Base-by-base conservation (phyloP, 345 rosid species). In the Eucalyptus regnans region DNA sequence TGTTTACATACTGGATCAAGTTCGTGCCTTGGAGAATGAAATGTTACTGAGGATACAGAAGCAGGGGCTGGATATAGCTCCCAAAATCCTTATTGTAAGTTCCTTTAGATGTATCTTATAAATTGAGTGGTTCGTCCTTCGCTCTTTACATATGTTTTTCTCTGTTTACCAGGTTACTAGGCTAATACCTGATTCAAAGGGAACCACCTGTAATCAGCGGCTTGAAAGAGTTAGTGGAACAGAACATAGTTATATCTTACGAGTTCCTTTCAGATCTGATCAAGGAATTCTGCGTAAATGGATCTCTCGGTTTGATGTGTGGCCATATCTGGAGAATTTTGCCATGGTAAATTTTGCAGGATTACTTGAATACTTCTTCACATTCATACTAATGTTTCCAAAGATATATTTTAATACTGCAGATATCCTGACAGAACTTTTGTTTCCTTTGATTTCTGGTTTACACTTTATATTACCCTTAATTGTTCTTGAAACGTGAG, bases 1-100 rank as follows among this genome's bases (percentile, higher is more conserved):
- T 92, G 99, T 98, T 80, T 98, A 98, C 91, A 98, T 98, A 90
- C 92, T 98, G 90, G 99, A 98, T 92, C 99, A 98, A 96, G 99
- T 98, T 37, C 99, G 99, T 52, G 99, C 99, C 50, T 88, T 98
- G 88, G 99, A 98, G 93, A 93, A 91, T 50, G 98, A 97, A 94
- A 98, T 98, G 99, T 93, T 96, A 58, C 90, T 93, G 88, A 95
- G 98, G 89, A 98, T 97, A 91, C 90, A 94, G 95, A 95, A 92
- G 90, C 99, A 97, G 90, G 99, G 99, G 79, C 90, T 98, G 91
- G 97, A 96, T 91, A 89, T 98, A 86, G 92, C 94, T 90, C 99
- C 99, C 33, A 95, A 91, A 92, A 96, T 97, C 93, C 96, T 98
- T 76, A 94, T 98, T 86, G 99, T 98, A 93, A 94, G 97, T 88